A percentile compares a stretch with the other conserved stretches of the same genome.
Conservation (phyloP, 495 filamentous ascomycete genomes). For the Aspergillus taichungensis region DNA sequence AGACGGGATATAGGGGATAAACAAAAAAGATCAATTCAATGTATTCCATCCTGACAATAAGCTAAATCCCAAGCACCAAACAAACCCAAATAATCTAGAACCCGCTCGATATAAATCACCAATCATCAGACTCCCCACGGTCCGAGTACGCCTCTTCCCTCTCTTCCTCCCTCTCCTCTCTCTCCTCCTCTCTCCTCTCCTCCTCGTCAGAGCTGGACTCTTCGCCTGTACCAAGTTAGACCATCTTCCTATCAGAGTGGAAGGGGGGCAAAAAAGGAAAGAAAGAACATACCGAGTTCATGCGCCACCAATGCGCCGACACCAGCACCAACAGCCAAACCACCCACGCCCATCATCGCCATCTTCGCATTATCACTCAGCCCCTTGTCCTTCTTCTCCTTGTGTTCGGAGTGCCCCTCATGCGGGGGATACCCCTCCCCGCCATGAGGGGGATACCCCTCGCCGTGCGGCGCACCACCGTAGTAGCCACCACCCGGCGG, state of each 20-base stretch:
- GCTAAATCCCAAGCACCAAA: background rate
- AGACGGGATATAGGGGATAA: too few relatives aligned
- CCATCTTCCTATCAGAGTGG: background rate
- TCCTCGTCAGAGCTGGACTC: conserved; percentile 1
- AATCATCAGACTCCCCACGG: background rate
- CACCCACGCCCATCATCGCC: conserved; percentile 43
- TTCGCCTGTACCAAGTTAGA: conserved; percentile 3
- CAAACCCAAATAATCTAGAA: too few relatives aligned
- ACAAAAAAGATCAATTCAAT: too few relatives aligned
- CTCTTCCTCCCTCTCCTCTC: background rate
- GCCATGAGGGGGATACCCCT: conserved; percentile 19
- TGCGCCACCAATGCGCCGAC: conserved; percentile 49
- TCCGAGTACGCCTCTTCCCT: conserved; percentile 39
- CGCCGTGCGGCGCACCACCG: background rate
- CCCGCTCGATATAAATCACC: background rate
- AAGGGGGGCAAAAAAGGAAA: background rate
- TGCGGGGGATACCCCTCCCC: conserved; percentile 10
- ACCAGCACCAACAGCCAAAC: conserved; percentile 46
- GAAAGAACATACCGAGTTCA: conserved; percentile 38
- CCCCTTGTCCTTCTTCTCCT: conserved; percentile 36
- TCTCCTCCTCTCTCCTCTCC: conserved; percentile 3
- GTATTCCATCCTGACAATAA: background rate
- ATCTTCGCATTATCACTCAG: conserved; percentile 28
- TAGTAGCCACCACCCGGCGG: conserved; percentile 3
- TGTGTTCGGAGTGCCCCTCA: conserved; percentile 10